These are phyloP conservation scores for Phytopythium delawarense DNA, from an alignment of 352 stramenopile genomes.

Conservation along the genomic window DNA sequence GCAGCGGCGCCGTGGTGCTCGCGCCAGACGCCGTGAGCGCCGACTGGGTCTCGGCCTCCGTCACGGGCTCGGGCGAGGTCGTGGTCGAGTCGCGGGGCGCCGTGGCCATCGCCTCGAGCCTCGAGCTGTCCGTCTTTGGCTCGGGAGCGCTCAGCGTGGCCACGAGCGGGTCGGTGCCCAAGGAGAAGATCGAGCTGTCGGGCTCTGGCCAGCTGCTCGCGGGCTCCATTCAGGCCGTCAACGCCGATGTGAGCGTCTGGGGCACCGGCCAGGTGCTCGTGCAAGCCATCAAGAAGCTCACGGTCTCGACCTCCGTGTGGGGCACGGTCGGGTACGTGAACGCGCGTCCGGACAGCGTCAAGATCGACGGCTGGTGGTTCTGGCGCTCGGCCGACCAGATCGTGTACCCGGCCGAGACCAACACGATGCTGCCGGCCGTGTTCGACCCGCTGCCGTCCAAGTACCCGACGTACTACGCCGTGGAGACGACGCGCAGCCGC, in stretches of 20 bases:
- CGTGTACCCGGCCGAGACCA: slow-evolving; percentile 31
- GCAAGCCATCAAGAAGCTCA: slow-evolving; percentile 42
- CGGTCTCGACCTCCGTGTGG: slow-evolving; percentile 44
- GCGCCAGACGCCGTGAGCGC: slow-evolving; percentile 23
- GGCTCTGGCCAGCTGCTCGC: slow-evolving; percentile 42
- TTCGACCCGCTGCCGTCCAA: slow-evolving; percentile 18
- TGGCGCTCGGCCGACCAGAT: slow-evolving; percentile 39
- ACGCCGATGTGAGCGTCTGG: slow-evolving; percentile 39
- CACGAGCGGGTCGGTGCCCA: slow-evolving; percentile 31
- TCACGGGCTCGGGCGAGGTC: slow-evolving; percentile 28
- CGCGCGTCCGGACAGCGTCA: slow-evolving; percentile 26
- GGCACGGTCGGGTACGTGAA: slow-evolving; percentile 52
- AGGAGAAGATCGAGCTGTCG: slow-evolving; percentile 43
- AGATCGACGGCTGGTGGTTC: slow-evolving; percentile 55
- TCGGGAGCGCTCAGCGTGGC: slow-evolving; percentile 38
- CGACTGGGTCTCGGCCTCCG: slow-evolving; percentile 21
- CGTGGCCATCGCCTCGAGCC: slow-evolving; percentile 4
- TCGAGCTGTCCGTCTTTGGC: slow-evolving; percentile 34
- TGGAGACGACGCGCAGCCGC: slow-evolving; percentile 20
- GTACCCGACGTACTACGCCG: slow-evolving; percentile 25
- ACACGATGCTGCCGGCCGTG: slow-evolving; percentile 36
- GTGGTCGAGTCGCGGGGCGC: slow-evolving; percentile 34
- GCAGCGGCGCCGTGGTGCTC: slow-evolving; percentile 28
- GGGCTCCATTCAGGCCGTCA: slow-evolving; percentile 35
- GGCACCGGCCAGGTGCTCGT: slow-evolving; percentile 42